Conservation (phyloP, 208 protist species). For the Giardia muris region DNA sequence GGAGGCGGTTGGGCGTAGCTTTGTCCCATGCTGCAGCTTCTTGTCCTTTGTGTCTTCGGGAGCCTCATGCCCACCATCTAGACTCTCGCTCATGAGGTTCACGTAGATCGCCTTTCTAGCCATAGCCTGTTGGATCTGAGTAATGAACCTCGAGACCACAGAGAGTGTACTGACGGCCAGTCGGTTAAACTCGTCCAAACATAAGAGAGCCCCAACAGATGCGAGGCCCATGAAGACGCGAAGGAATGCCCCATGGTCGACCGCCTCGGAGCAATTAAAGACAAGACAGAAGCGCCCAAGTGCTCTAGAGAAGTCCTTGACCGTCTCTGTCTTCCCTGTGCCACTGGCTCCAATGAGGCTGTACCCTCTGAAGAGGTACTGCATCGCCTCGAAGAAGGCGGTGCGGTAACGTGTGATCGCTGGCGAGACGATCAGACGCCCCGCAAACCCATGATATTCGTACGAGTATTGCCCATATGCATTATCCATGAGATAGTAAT, state of each 20-base stretch:
- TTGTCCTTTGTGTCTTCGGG: background rate
- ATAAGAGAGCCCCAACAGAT: slow-evolving; percentile 46
- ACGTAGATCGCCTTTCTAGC: background rate
- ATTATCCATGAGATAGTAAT: slow-evolving; percentile 46
- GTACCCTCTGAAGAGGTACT: background rate
- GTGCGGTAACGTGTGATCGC: slow-evolving; percentile 63
- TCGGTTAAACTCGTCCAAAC: slow-evolving; percentile 58
- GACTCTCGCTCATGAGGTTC: background rate
- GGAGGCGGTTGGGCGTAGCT: background rate
- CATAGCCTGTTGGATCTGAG: background rate
- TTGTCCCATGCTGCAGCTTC: background rate
- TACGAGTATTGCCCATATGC: slow-evolving; percentile 81
- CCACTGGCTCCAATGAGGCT: slow-evolving; percentile 70
- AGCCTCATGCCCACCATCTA: background rate
- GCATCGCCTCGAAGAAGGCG: background rate
- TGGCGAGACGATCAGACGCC: slow-evolving; percentile 90
- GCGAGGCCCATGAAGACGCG: slow-evolving; percentile 49
- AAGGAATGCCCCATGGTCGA: slow-evolving; percentile 57
- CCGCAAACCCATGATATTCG: slow-evolving; percentile 95
- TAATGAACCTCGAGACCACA: background rate
- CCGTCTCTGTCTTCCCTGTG: slow-evolving; percentile 83
- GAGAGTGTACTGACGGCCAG: slow-evolving; percentile 38
- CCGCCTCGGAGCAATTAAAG: slow-evolving; percentile 89
- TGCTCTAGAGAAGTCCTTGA: slow-evolving; percentile 72
- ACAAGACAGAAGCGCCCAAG: slow-evolving; percentile 67